These are phyloP conservation scores for Bauhinia variegata DNA, from an alignment of 306 rosid species.

Conservation along the genomic window DNA sequence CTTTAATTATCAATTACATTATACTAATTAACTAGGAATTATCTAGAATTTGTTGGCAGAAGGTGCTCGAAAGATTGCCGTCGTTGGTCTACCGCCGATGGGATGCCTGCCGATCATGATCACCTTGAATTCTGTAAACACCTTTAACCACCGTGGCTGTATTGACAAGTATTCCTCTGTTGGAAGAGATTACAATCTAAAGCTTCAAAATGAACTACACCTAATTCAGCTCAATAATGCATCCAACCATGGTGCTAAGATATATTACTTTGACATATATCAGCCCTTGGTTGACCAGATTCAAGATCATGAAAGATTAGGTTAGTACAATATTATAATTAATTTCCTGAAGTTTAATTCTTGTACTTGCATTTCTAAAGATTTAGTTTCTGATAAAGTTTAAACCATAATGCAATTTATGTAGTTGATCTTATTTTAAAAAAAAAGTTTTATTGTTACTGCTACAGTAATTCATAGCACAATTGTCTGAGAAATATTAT, in stretches of 20 bases:
- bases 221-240: conserved; percentile 48
- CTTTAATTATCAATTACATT: too few species aligned
- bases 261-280: conserved; percentile 59
- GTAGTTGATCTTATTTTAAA: too few species aligned
- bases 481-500: too few species aligned
- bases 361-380: too few species aligned
- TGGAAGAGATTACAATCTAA: conserved; percentile 54
- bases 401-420: too few species aligned
- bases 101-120: conserved; percentile 73
- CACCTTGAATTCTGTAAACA: conserved; percentile 41
- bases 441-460: too few species aligned
- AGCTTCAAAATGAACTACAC: conserved; percentile 57
- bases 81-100: conserved; percentile 70
- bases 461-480: too few species aligned
- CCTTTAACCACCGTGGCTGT: conserved; percentile 46
- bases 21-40: neutral
- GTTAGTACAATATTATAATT: conserved; percentile 33
- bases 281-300: conserved; percentile 52
- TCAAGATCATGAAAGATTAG: conserved; percentile 29
- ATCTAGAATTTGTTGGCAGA: conserved; percentile 55
- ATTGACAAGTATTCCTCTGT: conserved; percentile 51
- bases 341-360: too few species aligned
- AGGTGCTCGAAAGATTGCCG: conserved; percentile 62
- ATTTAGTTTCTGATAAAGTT: too few species aligned
- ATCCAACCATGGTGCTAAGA: conserved; percentile 34